phyloP scores from a whole-genome alignment of 139 green algal species.

The Chlorella sp. region DNA sequence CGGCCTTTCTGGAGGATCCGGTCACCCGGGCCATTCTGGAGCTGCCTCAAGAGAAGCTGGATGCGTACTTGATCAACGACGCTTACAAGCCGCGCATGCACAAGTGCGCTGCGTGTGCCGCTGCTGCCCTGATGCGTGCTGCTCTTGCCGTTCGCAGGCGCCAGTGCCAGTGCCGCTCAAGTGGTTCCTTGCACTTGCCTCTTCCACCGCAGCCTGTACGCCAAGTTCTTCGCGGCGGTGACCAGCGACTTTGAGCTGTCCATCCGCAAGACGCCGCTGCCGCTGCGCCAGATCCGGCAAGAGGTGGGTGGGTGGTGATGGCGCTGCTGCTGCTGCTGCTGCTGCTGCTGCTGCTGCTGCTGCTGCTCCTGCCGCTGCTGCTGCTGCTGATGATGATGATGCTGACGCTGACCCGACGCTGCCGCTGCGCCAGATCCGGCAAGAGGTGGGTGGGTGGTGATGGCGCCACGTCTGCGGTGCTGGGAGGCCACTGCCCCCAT shows the following conservation, averaged over 20 bases:
- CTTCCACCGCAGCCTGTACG: conserved; percentile 29
- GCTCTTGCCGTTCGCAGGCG: neutral
- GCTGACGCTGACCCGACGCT: too few species aligned
- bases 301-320: conserved; percentile 8
- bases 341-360: too few species aligned
- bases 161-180: neutral
- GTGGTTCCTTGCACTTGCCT: neutral
- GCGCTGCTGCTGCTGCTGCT: too few species aligned
- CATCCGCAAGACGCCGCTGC: conserved; percentile 39
- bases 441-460: too few species aligned
- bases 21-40: conserved; percentile 11
- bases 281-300: conserved; percentile 25
- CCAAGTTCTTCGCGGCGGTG: conserved; percentile 35
- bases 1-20: neutral
- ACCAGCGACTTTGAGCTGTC: conserved; percentile 58
- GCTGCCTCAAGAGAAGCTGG: conserved; percentile 17
- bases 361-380: too few species aligned
- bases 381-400: too few species aligned
- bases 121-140: neutral
- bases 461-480: too few species aligned
- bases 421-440: too few species aligned
- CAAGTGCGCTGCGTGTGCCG: conserved; percentile 10
- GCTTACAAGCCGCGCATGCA: conserved; percentile 64
- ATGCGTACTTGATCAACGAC: conserved; percentile 40
- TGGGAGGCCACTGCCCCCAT: too few species aligned